Conservation (phyloP, 352 stramenopile species). For the Aphanomyces cochlioides region DNA sequence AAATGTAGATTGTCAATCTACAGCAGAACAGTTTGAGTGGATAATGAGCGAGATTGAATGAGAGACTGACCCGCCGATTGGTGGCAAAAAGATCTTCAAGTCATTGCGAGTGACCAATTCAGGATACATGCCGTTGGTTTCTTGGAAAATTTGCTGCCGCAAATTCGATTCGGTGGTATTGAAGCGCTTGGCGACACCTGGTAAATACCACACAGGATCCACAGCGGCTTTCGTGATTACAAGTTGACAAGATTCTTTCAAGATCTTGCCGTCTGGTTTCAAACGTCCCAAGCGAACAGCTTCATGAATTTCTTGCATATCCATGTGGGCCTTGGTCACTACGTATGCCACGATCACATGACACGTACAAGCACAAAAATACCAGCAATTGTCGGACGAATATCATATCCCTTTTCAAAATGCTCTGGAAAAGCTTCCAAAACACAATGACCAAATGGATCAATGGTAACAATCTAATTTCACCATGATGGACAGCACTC, state of each 20-base stretch:
- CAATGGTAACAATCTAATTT: conserved; percentile 63
- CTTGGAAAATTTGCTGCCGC: conserved; percentile 97
- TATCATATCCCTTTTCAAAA: conserved; percentile 97
- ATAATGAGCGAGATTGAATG: conserved; percentile 28
- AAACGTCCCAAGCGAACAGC: conserved; percentile 90
- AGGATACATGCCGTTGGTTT: conserved; percentile 99
- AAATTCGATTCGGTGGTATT: conserved; percentile 94
- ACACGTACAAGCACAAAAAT: not conserved
- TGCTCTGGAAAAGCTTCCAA: conserved; percentile 89
- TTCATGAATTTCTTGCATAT: conserved; percentile 98
- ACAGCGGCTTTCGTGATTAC: conserved; percentile 97
- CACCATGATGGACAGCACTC: not conserved
- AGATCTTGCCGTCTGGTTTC: conserved; percentile 95
- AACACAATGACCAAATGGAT: conserved; percentile 75
- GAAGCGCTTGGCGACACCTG: conserved; percentile 97
- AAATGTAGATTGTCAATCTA: conserved; percentile 97
- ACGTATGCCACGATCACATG: not conserved
- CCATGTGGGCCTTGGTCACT: conserved; percentile 96
- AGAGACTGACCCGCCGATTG: conserved; percentile 91
- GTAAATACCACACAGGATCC: conserved; percentile 99
- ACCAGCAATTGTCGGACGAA: conserved; percentile 96
- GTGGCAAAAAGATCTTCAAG: conserved; percentile 98
- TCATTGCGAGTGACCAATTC: conserved; percentile 98
- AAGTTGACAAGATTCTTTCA: conserved; percentile 87
- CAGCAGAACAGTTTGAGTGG: conserved; percentile 8